Evolutionary conservation across 2,329 filamentous ascomycete genomes (phyloP), one percentile per base, ranked within the genome.

Genomic region (Penicillium griseofulvum): DNA sequence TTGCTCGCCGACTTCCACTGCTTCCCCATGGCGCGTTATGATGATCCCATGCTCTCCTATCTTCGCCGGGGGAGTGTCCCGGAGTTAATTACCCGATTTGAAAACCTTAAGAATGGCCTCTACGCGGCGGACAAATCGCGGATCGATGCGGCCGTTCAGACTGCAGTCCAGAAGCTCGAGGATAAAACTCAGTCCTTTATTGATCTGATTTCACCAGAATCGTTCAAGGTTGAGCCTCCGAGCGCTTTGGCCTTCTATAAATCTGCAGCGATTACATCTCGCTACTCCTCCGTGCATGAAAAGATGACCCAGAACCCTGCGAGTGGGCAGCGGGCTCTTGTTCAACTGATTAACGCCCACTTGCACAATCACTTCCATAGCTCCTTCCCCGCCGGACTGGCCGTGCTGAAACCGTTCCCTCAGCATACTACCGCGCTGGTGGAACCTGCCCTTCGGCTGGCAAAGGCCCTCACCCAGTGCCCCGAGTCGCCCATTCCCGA

Each of bases 341-440:
- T 88, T 55, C 78, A 83, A 43, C 81, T 97, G 56, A 89, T 97
- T 69, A 92, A 89, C 67, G 83, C 87, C 2, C 94, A 97, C 71
- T 80, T 97, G 4, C 92, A 97, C 70, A 82, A 82, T 51, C 88
- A 86, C 11, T 97, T 94, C 84, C 91, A 95, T 68, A 89, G 87
- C 64, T 80, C 80, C 22, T 96, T 94, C 72, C 78, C 83, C 1
- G 80, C 83, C 37, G 93, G 94, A 29, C 87, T 97, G 54, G 83
- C 87, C 5, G 85, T 97, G 3, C 78, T 96, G 41, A 92, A 95
- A 70, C 91, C 93, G 0, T 80, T 89, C 19, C 83, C 89, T 1
- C 78, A 88, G 49, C 86, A 91, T 69, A 93, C 89, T 37, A 89
- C 88, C 1, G 81, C 85, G 16, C 80, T 96, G 64, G 81, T 91